These are phyloP conservation scores for Hansfordia pulvinata DNA, from an alignment of 2,329 filamentous ascomycete species.

Conservation along the genomic window DNA sequence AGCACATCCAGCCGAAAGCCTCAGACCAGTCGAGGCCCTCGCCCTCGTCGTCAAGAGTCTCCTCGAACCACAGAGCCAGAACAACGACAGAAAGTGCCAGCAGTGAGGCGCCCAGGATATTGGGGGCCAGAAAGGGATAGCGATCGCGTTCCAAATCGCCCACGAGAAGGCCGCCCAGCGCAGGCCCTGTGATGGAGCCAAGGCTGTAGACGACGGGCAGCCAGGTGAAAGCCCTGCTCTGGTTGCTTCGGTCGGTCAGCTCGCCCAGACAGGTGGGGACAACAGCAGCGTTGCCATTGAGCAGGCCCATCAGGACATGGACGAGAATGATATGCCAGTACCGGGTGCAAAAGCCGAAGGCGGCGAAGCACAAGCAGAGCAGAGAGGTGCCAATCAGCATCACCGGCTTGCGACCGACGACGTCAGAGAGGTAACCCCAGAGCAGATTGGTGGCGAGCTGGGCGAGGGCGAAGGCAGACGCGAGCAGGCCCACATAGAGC, in stretches of 20 bases:
- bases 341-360: constrained; percentile 74
- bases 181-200: constrained; percentile 83
- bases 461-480: constrained; percentile 81
- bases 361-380: constrained; percentile 66
- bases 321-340: constrained; percentile 78
- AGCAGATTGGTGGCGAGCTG: constrained; percentile 88
- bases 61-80: constrained; percentile 70
- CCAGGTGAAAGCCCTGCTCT: constrained; percentile 87
- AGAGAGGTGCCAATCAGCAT: constrained; percentile 73
- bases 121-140: constrained; percentile 78
- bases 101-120: constrained; percentile 62
- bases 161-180: constrained; percentile 77
- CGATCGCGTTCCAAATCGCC: constrained; percentile 41
- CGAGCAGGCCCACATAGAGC: constrained; percentile 80
- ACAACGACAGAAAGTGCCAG: constrained; percentile 60
- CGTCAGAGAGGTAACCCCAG: constrained; percentile 76
- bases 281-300: constrained; percentile 91
- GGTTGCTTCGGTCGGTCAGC: constrained; percentile 88
- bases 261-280: constrained; percentile 91
- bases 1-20: constrained; percentile 17
- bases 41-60: constrained; percentile 52
- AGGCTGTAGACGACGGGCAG: constrained; percentile 92
- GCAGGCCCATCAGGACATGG: constrained; percentile 78
- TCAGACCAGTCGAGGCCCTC: constrained; percentile 16
- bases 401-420: constrained; percentile 68